Conservation (phyloP, 2,329 filamentous ascomycete genomes). For the Neonectria neomacrospora region DNA sequence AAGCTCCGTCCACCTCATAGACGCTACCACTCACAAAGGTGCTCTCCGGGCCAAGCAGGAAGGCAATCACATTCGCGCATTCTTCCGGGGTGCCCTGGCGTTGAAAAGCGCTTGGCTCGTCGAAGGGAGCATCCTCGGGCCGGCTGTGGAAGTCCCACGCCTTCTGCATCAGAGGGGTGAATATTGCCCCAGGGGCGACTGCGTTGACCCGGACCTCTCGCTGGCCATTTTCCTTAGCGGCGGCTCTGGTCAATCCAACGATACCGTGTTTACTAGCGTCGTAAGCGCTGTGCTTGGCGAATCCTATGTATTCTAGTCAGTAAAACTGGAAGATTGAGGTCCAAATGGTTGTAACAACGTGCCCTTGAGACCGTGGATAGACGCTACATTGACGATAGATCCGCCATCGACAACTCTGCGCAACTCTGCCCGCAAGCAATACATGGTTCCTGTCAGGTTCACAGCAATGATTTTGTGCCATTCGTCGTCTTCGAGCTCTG, state of each 20-base stretch:
- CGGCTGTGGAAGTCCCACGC: constrained; percentile 51
- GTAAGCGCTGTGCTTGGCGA: constrained; percentile 51
- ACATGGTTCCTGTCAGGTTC: constrained; percentile 64
- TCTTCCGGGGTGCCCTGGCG: constrained; percentile 57
- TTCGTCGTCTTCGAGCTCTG: constrained; percentile 58
- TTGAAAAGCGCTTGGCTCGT: constrained; percentile 55
- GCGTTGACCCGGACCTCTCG: constrained; percentile 59
- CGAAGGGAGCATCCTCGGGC: constrained; percentile 53
- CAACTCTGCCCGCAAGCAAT: constrained; percentile 60
- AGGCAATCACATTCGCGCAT: constrained; percentile 49
- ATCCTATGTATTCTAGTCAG: constrained; percentile 44
- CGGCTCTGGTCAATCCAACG: constrained; percentile 50
- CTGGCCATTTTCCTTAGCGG: constrained; percentile 54
- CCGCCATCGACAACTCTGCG: constrained; percentile 55
- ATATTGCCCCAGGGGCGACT: constrained; percentile 60
- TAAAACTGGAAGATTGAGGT: constrained; percentile 8
- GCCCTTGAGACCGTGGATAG: constrained; percentile 59
- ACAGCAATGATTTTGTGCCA: constrained; percentile 61
- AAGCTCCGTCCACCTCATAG: constrained; percentile 60
- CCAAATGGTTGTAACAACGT: constrained; percentile 26
- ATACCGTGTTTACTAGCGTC: constrained; percentile 54
- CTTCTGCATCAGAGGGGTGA: constrained; percentile 61
- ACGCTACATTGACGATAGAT: constrained; percentile 69
- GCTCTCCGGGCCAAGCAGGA: constrained; percentile 51
- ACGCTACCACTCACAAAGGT: constrained; percentile 51